phyloP scores from a whole-genome alignment of 257 asterid genomes.

The Solanum piurae region DNA sequence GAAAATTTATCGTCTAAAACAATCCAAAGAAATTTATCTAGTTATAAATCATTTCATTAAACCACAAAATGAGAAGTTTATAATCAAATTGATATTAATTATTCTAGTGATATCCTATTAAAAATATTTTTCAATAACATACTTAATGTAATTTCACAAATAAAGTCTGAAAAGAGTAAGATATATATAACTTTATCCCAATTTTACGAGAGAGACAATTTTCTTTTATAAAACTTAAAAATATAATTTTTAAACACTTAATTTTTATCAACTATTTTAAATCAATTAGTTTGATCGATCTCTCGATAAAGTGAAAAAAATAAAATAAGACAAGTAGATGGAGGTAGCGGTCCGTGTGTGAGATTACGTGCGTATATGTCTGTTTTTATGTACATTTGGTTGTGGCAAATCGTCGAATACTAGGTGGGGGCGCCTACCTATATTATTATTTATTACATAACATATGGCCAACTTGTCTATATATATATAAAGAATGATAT shows the following conservation, averaged over 20 bases:
- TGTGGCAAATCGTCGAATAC: background rate
- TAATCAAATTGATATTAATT: background rate
- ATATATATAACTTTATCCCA: too few relatives aligned
- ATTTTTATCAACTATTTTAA: background rate
- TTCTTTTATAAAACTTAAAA: background rate
- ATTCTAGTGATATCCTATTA: background rate
- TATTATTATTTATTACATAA: background rate
- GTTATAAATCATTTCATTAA: too few relatives aligned
- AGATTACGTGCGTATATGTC: background rate
- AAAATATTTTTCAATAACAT: too few relatives aligned
- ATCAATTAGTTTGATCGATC: background rate
- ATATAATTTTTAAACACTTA: background rate
- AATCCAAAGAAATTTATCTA: too few relatives aligned
- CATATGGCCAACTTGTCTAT: background rate
- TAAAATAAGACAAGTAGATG: background rate
- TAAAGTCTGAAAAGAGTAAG: too few relatives aligned
- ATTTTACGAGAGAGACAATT: too few relatives aligned
- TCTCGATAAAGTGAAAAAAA: too few relatives aligned
- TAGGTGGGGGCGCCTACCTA: background rate
- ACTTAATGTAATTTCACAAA: fast-evolving
- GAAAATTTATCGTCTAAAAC: background rate
- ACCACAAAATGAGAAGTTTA: too few relatives aligned
- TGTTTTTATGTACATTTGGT: background rate
- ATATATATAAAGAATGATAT: background rate
- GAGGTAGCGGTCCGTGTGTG: background rate